These are phyloP conservation scores for Colletotrichum spaethianum DNA, from an alignment of 2,329 filamentous ascomycete species.

Conservation along the genomic window DNA sequence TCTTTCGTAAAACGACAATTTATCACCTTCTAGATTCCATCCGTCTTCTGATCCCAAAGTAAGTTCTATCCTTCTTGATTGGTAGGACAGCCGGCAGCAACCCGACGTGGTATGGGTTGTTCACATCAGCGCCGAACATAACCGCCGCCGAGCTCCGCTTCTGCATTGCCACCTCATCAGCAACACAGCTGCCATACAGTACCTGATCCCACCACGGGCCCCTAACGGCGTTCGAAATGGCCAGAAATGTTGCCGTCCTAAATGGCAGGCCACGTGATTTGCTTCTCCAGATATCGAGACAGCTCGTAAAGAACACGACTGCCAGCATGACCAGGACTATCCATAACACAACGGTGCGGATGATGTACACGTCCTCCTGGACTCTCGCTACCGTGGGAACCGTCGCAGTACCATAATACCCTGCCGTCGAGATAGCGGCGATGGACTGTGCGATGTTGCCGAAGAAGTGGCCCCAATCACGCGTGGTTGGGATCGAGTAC, in stretches of 20 bases:
- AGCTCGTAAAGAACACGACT: slow-evolving; percentile 6
- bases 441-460: slow-evolving; percentile 23
- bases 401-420: slow-evolving; percentile 23
- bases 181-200: slow-evolving; percentile 24
- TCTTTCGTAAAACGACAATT: no score
- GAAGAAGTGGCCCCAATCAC: slow-evolving; percentile 25
- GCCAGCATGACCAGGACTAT: slow-evolving; percentile 15
- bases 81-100: slow-evolving; percentile 23
- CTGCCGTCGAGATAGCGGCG: slow-evolving; percentile 14
- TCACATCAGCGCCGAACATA: slow-evolving; percentile 4
- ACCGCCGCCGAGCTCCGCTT: slow-evolving; percentile 25
- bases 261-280: slow-evolving; percentile 26
- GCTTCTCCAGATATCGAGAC: slow-evolving; percentile 26
- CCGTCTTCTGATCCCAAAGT: neutral
- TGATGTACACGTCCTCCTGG: slow-evolving; percentile 19
- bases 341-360: slow-evolving; percentile 21
- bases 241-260: slow-evolving; percentile 20
- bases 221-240: slow-evolving; percentile 23
- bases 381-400: slow-evolving; percentile 6
- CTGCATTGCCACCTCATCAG: slow-evolving; percentile 12
- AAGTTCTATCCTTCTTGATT: slow-evolving; percentile 1
- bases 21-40: neutral
- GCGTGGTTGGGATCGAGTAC: neutral
- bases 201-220: slow-evolving; percentile 27
- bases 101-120: slow-evolving; percentile 4